Conservation (phyloP, 352 stramenopile species). For the Pythium utonaiense region DNA sequence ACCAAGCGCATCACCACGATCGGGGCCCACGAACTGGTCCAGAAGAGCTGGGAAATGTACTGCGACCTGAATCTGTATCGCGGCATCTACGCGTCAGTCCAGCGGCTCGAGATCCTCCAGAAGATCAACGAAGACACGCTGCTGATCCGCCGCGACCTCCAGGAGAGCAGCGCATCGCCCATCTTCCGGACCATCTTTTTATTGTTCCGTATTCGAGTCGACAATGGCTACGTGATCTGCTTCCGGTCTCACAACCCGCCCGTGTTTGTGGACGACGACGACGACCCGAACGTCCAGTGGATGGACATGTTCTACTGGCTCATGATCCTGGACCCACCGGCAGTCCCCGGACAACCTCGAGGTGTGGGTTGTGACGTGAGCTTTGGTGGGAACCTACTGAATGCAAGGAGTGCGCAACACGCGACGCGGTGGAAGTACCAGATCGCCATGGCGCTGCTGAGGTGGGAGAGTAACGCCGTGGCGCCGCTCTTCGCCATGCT, state of each 20-base stretch:
- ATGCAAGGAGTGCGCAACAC: slow-evolving; percentile 53
- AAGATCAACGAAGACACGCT: slow-evolving; percentile 76
- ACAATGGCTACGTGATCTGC: slow-evolving; percentile 66
- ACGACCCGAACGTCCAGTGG: slow-evolving; percentile 66
- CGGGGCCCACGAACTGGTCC: slow-evolving; percentile 56
- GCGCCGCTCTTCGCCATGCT: slow-evolving; percentile 67
- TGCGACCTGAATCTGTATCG: slow-evolving; percentile 73
- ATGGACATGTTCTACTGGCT: slow-evolving; percentile 84
- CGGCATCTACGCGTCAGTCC: slow-evolving; percentile 72
- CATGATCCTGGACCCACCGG: slow-evolving; percentile 47
- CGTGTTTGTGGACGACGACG: slow-evolving; percentile 48
- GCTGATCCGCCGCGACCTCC: slow-evolving; percentile 66
- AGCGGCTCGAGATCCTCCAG: slow-evolving; percentile 78
- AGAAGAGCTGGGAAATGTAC: slow-evolving; percentile 82
- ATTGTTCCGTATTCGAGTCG: slow-evolving; percentile 56
- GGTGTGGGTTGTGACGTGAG: slow-evolving; percentile 47
- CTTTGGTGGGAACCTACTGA: slow-evolving; percentile 69
- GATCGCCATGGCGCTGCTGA: slow-evolving; percentile 70
- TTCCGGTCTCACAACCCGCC: slow-evolving; percentile 65
- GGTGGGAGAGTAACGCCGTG: slow-evolving; percentile 78
- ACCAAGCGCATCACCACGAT: slow-evolving; percentile 68
- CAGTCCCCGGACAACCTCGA: slow-evolving; percentile 9
- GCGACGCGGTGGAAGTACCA: slow-evolving; percentile 78
- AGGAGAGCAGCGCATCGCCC: slow-evolving; percentile 50
- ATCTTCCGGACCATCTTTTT: slow-evolving; percentile 79